Base-by-base conservation (phyloP, 768 basidiomycete species). In the Collybia sordida region DNA sequence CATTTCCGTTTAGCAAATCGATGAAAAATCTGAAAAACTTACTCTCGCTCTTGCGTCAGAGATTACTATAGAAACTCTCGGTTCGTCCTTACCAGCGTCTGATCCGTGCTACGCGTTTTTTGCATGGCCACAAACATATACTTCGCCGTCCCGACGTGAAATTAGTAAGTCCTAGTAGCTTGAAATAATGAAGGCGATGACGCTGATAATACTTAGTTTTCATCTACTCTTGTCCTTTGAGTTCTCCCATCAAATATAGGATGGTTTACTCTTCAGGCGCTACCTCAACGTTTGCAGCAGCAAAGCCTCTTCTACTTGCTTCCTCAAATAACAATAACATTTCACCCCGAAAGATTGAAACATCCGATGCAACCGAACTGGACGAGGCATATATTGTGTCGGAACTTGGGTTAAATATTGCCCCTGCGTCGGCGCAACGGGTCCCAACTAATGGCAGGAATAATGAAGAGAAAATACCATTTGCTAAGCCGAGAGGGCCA, bases 201-300 rank as follows among this genome's bases (percentile, higher is more conserved):
- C 17, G 18, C 25, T 15, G 0, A 35, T 18, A 22, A 22, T 17
- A 27, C 50, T 7, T 54, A 93, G 88, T 90, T 43, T 94, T 93
- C 68, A 89, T 97, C 49, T 98, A 98, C 68, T 89, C 88, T 17
- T 98, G 95, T 64, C 95, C 95, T 0, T 78, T 85, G 3, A 60
- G 68, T 12, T 91, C 89, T 5, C 88, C 90, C 1, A 78, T 97
- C 69, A 92, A 91, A 60, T 75, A 85, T 53, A 80, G 93, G 38
- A 94, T 98, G 90, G 63, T 97, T 28, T 96, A 95, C 68, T 91
- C 93, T 0, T 85, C 87, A 2, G 85, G 83, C 7, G 80, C 81
- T 9, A 58, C 74, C 8, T 65, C 78, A 17, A 75, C 86, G 6
- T 86, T 80, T 59, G 72, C 75, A 44, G 69, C 78, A 6, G 83